These are phyloP conservation scores for Claviceps africana DNA, from an alignment of 2,329 filamentous ascomycete species.

Conservation along the genomic window DNA sequence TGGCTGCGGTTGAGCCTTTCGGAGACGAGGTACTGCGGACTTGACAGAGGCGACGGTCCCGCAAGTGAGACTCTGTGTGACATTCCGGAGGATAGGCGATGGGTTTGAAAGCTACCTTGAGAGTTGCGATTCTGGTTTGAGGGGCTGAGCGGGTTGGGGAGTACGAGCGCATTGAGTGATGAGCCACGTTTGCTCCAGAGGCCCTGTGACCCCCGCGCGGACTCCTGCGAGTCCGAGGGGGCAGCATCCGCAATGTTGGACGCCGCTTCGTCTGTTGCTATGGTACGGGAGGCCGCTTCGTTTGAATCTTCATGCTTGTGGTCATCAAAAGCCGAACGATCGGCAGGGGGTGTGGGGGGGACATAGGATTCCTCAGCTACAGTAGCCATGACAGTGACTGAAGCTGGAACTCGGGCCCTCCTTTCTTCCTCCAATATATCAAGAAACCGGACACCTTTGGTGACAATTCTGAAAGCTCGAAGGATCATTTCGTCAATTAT, in stretches of 20 bases:
- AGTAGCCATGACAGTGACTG: conserved; percentile 46
- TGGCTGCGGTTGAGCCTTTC: conserved; percentile 67
- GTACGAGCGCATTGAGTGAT: conserved; percentile 23
- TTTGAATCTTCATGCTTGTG: conserved; percentile 16
- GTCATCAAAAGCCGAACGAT: conserved; percentile 36
- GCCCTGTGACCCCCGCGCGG: conserved; percentile 19
- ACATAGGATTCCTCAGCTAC: conserved; percentile 43
- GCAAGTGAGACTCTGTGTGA: conserved; percentile 67
- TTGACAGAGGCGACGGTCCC: conserved; percentile 47
- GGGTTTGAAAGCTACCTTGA: conserved; percentile 23
- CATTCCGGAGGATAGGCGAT: conserved; percentile 39
- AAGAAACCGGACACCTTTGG: conserved; percentile 74
- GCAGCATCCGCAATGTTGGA: conserved; percentile 15
- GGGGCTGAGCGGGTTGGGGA: conserved; percentile 14
- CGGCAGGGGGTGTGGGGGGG: conserved; percentile 50
- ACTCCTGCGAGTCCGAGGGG: conserved; percentile 23
- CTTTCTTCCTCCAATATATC: conserved; percentile 65
- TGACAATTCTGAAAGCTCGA: conserved; percentile 90
- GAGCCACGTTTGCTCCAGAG: conserved; percentile 34
- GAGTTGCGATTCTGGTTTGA: conserved; percentile 21
- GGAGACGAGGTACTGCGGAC: conserved; percentile 64
- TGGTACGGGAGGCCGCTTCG: conserved; percentile 27
- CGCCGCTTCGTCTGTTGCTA: conserved; percentile 17
- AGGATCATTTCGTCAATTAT: conserved; percentile 86
- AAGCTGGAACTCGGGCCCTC: conserved; percentile 32